Percentiles rank a stretch among this genome's conserved stretches.
phyloP scores from a whole-genome alignment of 2,329 filamentous ascomycete species.

The Aaosphaeria arxii region DNA sequence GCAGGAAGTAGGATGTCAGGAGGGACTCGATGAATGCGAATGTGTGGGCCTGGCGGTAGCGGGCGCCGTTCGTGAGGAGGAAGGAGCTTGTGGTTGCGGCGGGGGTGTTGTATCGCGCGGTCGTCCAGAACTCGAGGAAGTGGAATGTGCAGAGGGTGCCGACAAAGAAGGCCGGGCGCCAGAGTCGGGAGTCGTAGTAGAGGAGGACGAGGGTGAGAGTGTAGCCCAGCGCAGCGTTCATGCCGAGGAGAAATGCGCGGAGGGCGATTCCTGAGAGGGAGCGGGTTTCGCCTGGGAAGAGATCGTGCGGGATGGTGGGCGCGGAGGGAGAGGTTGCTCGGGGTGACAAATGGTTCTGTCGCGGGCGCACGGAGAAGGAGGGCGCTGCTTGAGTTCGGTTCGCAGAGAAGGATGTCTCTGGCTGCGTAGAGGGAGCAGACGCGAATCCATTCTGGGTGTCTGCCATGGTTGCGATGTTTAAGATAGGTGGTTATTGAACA shows the following conservation, averaged over 20 bases:
- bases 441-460: not conserved
- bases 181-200: slow-evolving; percentile 44
- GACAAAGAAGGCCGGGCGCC: slow-evolving; percentile 63
- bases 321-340: no score
- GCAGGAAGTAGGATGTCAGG: slow-evolving; percentile 56
- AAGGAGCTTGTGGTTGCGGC: slow-evolving; percentile 73
- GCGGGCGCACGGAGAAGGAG: not conserved
- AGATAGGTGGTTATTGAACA: no score
- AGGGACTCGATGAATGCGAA: slow-evolving; percentile 72
- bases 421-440: slow-evolving; percentile 4
- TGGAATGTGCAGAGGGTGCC: slow-evolving; percentile 75
- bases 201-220: slow-evolving; percentile 24
- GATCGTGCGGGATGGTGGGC: slow-evolving; percentile 20
- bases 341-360: not conserved
- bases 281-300: slow-evolving; percentile 42
- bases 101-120: slow-evolving; percentile 76
- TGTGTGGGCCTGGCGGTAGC: slow-evolving; percentile 79
- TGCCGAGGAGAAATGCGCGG: slow-evolving; percentile 45
- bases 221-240: slow-evolving; percentile 32
- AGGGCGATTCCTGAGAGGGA: slow-evolving; percentile 47
- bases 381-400: slow-evolving; percentile 13
- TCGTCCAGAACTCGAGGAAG: slow-evolving; percentile 94
- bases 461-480: not conserved
- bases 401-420: slow-evolving; percentile 28
- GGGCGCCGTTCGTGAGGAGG: slow-evolving; percentile 79